Evolutionary conservation across 306 rosid species (phyloP).

Genomic region (Acacia melanoxylon): DNA sequence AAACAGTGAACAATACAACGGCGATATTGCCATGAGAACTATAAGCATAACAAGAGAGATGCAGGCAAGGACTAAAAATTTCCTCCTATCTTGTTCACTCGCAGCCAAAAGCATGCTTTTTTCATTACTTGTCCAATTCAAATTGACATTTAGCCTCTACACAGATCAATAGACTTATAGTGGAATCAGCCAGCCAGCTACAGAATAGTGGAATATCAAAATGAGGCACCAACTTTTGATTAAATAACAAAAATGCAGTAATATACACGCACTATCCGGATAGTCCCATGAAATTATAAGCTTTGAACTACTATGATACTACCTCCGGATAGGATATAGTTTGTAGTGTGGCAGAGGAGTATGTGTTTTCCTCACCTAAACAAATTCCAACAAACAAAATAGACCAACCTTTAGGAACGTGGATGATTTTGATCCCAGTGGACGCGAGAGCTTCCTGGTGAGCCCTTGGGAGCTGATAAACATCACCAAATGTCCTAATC

Average conservation of each 20-base stretch:
- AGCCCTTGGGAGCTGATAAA: slow-evolving; percentile 52
- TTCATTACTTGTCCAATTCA: not conserved
- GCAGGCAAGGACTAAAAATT: not conserved
- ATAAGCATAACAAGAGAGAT: not conserved
- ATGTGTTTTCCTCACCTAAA: not conserved
- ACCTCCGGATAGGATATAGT: too few species aligned
- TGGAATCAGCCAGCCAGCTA: not conserved
- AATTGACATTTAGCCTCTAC: not conserved
- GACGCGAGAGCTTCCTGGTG: slow-evolving; percentile 73
- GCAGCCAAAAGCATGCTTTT: not conserved
- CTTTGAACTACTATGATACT: not conserved
- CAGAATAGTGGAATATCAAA: not conserved
- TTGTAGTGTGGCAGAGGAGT: too few species aligned
- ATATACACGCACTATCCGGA: not conserved
- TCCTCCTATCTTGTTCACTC: not conserved
- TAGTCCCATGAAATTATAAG: not conserved
- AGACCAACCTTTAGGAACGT: slow-evolving; percentile 60
- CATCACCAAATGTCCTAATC: slow-evolving; percentile 78
- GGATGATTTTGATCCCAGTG: slow-evolving; percentile 73
- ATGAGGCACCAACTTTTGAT: not conserved
- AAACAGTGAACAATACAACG: slow-evolving; percentile 3
- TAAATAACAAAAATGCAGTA: not conserved
- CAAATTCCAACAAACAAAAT: not conserved
- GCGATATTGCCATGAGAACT: not conserved
- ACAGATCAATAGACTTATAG: not conserved